Evolutionary conservation across 148 eudicot genomes (phyloP).

Genomic region (Hydrangea macrophylla): DNA sequence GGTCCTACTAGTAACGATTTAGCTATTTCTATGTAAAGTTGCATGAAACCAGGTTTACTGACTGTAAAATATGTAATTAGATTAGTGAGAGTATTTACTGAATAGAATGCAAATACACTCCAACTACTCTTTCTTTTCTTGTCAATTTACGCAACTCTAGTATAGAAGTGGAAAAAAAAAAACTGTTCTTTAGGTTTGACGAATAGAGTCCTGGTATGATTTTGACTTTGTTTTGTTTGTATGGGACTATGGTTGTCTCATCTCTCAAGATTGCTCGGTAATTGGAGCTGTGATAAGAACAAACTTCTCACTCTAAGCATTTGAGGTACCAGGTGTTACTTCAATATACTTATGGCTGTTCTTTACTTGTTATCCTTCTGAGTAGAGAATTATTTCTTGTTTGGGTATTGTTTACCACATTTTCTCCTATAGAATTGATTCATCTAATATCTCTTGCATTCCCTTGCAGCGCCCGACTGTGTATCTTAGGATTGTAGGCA

Average conservation of each 20-base stretch:
- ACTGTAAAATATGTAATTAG: no score
- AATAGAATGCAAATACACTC: not conserved
- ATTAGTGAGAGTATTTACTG: not conserved
- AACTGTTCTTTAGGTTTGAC: not conserved
- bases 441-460: no score
- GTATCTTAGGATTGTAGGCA: no score
- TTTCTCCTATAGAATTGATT: no score
- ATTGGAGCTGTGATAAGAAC: not conserved
- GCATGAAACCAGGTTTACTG: not conserved
- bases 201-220: not conserved
- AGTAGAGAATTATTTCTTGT: no score
- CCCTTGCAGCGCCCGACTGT: no score
- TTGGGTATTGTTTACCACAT: no score
- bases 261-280: not conserved
- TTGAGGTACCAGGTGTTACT: not conserved
- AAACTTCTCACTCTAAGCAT: not conserved
- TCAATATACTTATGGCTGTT: not conserved
- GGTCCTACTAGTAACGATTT: not conserved
- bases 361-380: no score
- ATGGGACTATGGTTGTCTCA: not conserved
- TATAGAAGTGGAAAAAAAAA: not conserved
- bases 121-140: not conserved
- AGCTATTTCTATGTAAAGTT: not conserved
- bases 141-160: not conserved
- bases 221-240: not conserved